These are phyloP conservation scores for Kluyveromyces sp. DNA, from an alignment of 1,139 yeast species.

Conservation along the genomic window DNA sequence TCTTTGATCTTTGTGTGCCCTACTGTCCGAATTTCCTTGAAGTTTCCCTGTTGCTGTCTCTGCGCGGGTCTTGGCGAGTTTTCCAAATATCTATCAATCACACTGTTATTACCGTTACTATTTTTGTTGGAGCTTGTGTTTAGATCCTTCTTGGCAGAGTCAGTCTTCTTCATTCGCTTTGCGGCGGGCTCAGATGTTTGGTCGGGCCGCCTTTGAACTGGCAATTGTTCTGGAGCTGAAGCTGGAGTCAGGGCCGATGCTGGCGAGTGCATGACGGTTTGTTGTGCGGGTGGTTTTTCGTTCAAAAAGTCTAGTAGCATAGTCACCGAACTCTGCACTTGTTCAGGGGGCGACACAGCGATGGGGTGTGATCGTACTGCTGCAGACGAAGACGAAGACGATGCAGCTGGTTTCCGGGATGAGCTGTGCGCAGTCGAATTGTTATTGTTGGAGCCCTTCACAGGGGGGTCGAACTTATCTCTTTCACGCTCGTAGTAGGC, in stretches of 20 bases:
- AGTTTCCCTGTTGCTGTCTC: neutral
- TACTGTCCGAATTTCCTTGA: neutral
- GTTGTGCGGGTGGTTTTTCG: neutral
- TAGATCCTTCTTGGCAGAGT: neutral
- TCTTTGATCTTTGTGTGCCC: too few species aligned
- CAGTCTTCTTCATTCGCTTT: too few species aligned
- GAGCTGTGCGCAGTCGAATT: neutral
- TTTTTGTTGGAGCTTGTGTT: neutral
- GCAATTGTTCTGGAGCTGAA: neutral
- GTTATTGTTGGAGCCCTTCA: neutral
- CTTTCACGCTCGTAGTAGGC: constrained; percentile 52
- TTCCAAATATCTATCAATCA: neutral
- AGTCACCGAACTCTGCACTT: constrained; percentile 1
- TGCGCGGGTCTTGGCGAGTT: neutral
- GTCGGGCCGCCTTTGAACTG: too few species aligned
- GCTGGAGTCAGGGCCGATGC: neutral
- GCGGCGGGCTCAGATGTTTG: too few species aligned
- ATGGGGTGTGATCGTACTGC: neutral
- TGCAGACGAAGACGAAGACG: neutral
- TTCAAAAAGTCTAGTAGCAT: constrained; percentile 8
- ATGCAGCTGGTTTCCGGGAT: neutral
- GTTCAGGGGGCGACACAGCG: constrained; percentile 1
- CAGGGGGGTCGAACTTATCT: constrained; percentile 4
- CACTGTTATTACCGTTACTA: neutral
- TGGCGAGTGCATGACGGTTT: too few species aligned